phyloP scores from a whole-genome alignment of 1,284 basidiomycete genomes.

The Ustilago hordei region DNA sequence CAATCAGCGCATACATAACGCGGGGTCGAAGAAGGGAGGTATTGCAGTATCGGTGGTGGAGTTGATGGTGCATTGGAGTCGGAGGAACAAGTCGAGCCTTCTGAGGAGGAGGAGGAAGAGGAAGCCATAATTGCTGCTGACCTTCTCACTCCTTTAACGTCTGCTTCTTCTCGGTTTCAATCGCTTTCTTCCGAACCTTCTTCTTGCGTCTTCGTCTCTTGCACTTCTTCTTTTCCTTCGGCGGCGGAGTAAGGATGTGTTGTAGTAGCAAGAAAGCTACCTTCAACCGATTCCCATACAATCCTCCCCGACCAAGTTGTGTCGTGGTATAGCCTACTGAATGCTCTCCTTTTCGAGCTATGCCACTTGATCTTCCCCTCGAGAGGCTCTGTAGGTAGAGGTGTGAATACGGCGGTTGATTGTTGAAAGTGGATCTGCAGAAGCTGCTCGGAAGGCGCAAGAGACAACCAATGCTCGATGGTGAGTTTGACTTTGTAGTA shows the following conservation, averaged over 20 bases:
- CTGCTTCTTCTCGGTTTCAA: neutral
- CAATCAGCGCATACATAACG: constrained; percentile 62
- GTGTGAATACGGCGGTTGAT: neutral
- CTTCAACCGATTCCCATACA: neutral
- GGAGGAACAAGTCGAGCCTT: neutral
- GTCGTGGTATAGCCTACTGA: neutral
- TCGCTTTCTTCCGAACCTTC: neutral
- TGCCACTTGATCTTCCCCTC: neutral
- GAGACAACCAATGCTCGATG: neutral
- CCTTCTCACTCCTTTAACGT: neutral
- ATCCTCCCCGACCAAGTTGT: neutral
- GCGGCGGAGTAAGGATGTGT: neutral
- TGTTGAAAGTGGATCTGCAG: neutral
- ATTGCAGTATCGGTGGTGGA: constrained; percentile 19
- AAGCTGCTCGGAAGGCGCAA: neutral
- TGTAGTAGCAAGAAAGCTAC: neutral
- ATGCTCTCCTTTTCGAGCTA: neutral
- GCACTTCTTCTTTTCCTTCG: neutral
- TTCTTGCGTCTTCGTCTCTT: neutral
- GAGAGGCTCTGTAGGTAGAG: neutral
- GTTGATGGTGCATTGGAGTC: neutral
- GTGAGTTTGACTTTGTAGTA: neutral
- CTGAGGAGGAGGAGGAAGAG: neutral
- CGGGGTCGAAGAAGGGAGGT: constrained; percentile 27
- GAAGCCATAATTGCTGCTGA: neutral